Conservation (phyloP, 1,284 basidiomycete species). For the Amylostereum chailletii region DNA sequence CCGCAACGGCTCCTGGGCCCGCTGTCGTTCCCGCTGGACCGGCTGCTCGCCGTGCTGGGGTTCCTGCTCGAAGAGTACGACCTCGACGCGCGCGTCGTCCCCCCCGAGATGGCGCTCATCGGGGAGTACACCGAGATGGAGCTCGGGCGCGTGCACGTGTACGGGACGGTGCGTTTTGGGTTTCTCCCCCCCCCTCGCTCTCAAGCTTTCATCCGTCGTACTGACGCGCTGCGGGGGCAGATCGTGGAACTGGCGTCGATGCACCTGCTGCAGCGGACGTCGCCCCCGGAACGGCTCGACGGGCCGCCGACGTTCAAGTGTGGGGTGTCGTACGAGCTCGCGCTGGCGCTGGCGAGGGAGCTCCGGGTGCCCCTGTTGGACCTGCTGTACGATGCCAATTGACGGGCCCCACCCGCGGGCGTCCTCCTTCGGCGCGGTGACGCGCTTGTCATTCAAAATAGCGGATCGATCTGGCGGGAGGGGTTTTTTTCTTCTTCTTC, state of each 20-base stretch:
- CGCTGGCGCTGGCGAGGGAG: slow-evolving; percentile 52
- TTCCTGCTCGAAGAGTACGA: slow-evolving; percentile 80
- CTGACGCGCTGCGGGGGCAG: slow-evolving; percentile 27
- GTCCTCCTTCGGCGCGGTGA: no score
- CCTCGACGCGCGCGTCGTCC: slow-evolving; percentile 37
- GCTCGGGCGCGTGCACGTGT: slow-evolving; percentile 48
- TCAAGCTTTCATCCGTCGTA: slow-evolving; percentile 1
- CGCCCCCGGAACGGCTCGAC: slow-evolving; percentile 59
- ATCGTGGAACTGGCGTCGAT: slow-evolving; percentile 64
- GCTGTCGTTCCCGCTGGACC: slow-evolving; percentile 72
- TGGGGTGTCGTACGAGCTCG: slow-evolving; percentile 62
- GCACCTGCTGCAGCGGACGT: slow-evolving; percentile 61
- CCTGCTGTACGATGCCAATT: slow-evolving; percentile 54
- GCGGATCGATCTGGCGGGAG: no score
- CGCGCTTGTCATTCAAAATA: no score
- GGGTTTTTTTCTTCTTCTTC: no score
- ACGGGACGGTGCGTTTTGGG: slow-evolving; percentile 38
- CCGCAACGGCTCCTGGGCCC: slow-evolving; percentile 80
- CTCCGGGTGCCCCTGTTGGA: slow-evolving; percentile 60
- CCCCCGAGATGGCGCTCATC: slow-evolving; percentile 39
- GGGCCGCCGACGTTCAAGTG: slow-evolving; percentile 67
- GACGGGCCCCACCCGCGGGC: no score
- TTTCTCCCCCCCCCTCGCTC: slow-evolving; percentile 2
- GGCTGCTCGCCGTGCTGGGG: slow-evolving; percentile 79
- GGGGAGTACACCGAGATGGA: slow-evolving; percentile 67